Conservation (phyloP, 192 early-diverging fungal genomes). For the Coemansia interrupta region DNA sequence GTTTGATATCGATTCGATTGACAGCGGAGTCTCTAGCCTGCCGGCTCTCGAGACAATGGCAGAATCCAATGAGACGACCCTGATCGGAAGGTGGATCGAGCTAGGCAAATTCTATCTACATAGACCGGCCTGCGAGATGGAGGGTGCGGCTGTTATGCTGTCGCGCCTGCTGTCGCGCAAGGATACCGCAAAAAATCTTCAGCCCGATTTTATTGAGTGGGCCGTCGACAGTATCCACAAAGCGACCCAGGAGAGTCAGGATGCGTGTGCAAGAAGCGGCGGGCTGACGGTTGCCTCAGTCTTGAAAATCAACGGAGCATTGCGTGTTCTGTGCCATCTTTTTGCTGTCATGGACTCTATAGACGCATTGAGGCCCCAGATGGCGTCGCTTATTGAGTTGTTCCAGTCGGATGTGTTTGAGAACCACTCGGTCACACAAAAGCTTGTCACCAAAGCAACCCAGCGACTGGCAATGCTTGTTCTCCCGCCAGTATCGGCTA, state of each 20-base stretch:
- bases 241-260: not conserved
- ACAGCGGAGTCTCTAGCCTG: slow-evolving; percentile 57
- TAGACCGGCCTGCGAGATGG: slow-evolving; percentile 80
- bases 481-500: slow-evolving; percentile 65
- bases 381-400: slow-evolving; percentile 27
- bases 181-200: slow-evolving; percentile 62
- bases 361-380: slow-evolving; percentile 9
- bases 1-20: slow-evolving; percentile 86
- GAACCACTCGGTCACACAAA: slow-evolving; percentile 71
- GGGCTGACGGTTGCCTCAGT: slow-evolving; percentile 25
- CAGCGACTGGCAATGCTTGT: slow-evolving; percentile 81
- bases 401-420: slow-evolving; percentile 53
- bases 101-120: slow-evolving; percentile 64
- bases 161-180: slow-evolving; percentile 78
- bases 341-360: slow-evolving; percentile 38
- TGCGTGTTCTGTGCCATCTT: slow-evolving; percentile 47
- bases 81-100: slow-evolving; percentile 69
- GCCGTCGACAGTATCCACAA: slow-evolving; percentile 38
- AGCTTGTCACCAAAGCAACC: slow-evolving; percentile 75
- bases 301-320: slow-evolving; percentile 34
- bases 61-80: slow-evolving; percentile 17
- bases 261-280: not conserved
- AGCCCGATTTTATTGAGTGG: slow-evolving; percentile 73
- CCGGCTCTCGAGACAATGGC: slow-evolving; percentile 7
- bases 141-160: slow-evolving; percentile 78